Conservation (phyloP, 345 rosid species). For the Fremontodendron californicum region DNA sequence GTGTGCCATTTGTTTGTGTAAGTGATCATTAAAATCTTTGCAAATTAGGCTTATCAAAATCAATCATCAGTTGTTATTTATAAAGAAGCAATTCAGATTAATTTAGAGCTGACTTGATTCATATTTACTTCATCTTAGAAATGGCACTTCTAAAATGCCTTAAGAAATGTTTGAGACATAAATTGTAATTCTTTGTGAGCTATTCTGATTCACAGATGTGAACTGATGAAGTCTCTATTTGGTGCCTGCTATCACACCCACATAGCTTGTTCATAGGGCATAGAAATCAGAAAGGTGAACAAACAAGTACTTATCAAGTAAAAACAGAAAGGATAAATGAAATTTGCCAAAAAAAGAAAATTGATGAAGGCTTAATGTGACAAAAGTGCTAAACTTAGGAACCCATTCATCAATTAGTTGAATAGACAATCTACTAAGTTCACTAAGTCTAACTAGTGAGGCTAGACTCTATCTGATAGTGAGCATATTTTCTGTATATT, state of each 20-base stretch:
- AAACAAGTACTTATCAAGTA: background rate
- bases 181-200: background rate
- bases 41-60: background rate
- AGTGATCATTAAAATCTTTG: background rate
- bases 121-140: background rate
- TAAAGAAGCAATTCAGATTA: background rate
- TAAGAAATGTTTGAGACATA: background rate
- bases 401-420: no score
- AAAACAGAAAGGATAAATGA: background rate
- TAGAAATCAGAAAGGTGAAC: background rate
- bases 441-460: no score
- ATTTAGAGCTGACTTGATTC: background rate
- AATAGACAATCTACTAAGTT: no score
- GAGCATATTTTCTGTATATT: no score
- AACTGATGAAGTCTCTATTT: background rate
- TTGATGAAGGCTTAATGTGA: background rate
- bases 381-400: no score
- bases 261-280: no score
- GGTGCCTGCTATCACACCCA: background rate
- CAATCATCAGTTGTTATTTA: background rate
- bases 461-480: no score
- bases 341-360: background rate
- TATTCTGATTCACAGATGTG: background rate
- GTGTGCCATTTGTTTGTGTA: slow-evolving; percentile 2
- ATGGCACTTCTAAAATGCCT: background rate